Base-by-base conservation (phyloP, 345 rosid species). In the Gossypium longicalyx region DNA sequence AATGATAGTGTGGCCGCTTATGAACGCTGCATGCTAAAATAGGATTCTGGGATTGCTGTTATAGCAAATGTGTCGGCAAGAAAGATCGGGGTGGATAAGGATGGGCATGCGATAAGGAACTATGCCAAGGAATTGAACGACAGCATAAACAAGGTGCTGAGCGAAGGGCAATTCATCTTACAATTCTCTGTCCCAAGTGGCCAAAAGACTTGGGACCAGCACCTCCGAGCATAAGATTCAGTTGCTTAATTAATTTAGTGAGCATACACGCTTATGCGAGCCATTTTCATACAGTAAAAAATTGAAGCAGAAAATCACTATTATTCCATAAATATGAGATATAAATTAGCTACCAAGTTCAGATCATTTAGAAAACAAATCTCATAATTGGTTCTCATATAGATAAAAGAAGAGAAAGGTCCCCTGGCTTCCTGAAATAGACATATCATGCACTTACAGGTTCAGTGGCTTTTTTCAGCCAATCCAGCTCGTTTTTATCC, bases 391-490 rank as follows among this genome's bases (percentile, higher is more conserved):
- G 15, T 60, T 60, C 38, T 60, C 7, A 12, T 25, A 59, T 59
- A 25, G 63, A 59, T 5, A 23, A 60, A 60, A 60, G 41, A 16
- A 25, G 27, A 13, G 41, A 60, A 34, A 25, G 0, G n/a, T 25
- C 64, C n/a, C 12, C 1, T 1, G 41, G n/a, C 15, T 25, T 51
- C 64, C 15, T 59, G 64, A 60, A 34, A 5, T 25, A 27, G 43
- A 60, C 41, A 60, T 60, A 60, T 79, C 74, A 87, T 9, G 79
- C 90, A 8, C 79, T 76, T 16, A 90, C 76, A 64, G 94, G 89
- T 76, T 90, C 93, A 0, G 99, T 93, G 48, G 99, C 99, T 80
- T 85, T 89, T 79, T 80, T 85, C 77, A 93, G 90, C 99, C 99
- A 95, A 23, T 87, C 87, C 84, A 80, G 82, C 88, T 93, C 93